Evolutionary conservation across 2,329 filamentous ascomycete genomes (phyloP), one percentile per base, ranked within the genome.

Genomic region (Sarocladium oryzae): DNA sequence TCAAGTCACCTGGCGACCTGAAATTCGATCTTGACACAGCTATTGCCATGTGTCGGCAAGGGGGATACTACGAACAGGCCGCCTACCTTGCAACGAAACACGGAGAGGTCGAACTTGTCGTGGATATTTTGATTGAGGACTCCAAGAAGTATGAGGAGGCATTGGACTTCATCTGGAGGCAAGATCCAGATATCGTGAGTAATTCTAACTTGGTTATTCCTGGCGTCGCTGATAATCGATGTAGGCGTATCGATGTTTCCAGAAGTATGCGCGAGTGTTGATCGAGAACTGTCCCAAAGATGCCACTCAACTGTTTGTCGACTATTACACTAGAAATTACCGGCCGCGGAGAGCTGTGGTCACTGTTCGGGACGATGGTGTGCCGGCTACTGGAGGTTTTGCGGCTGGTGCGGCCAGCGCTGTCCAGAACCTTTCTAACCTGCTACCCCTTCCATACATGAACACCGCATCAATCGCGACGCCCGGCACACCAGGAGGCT

Each of bases 1-100:
- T 99, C 69, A 95, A 95, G 64, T 91, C 90, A 24, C 91, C 92
- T 0, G 90, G 88, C 2, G 91, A 96, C 60, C 78, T 96, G 37
- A 96, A 95, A 61, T 99, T 99, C 61, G 93, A 99, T 65, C 76
- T 97, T 2, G 93, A 99, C 58, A 99, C 93, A 1, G 93, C 93
- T 13, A 99, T 99, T 56, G 83, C 86, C 2, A 96, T 99, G 90
- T 99, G 93, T 63, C 82, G 95, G 24, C 93, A 99, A 70, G 93
- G 92, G 10, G 92, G 93, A 1, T 99, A 99, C 67, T 95, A 86
- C 61, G 91, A 97, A 54, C 95, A 99, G 72, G 93, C 93, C 13
- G 93, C 92, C 3, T 99, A 95, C 61, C 77, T 99, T 33, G 93
- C 95, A 6, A 88, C 90, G 53, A 92, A 96, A 66, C 91, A 99